Evolutionary conservation across 1,284 basidiomycete genomes (phyloP), one percentile per base, ranked within the genome.

Genomic region (Boletus mariae): DNA sequence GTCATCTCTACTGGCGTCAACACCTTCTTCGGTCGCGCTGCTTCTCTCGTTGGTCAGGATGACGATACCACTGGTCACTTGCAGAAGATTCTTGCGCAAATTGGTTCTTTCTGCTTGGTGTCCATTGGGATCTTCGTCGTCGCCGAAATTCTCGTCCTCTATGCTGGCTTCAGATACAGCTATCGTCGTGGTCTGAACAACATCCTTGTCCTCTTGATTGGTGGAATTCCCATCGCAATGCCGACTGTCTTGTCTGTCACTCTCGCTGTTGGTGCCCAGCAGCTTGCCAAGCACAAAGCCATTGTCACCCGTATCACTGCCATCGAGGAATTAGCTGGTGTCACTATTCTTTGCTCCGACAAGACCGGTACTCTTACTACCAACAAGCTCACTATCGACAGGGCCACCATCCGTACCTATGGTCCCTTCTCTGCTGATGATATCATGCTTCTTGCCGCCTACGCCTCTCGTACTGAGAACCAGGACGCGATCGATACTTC

Each of bases 161-260:
- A 95, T 72, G 88, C 91, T 51, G 88, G 84, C 45, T 95, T 90
- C 88, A 80, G 79, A 55, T 96, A 91, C 81, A 73, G 68, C 48
- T 98, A 98, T 80, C 92, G 94, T 68, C 87, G 87, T 60, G 94
- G 94, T 79, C 87, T 98, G 63, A 87, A 98, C 81, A 91, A 94
- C 80, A 94, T 97, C 76, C 84, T 97, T 47, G 93, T 97, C 63
- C 90, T 97, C 71, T 82, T 98, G 82, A 97, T 98, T 76, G 92
- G 94, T 82, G 94, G 94, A 83, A 97, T 98, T 68, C 95, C 95
- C 69, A 97, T 97, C 76, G 94, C 94, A 71, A 96, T 98, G 94
- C 94, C 94, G 64, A 96, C 93, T 61, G 94, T 98, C 62, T 75
- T 96, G 60, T 95, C 94, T 54, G 94, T 96, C 75, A 97, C 94